phyloP scores from a whole-genome alignment of 148 eudicot species.

The Fallopia convolvulus region DNA sequence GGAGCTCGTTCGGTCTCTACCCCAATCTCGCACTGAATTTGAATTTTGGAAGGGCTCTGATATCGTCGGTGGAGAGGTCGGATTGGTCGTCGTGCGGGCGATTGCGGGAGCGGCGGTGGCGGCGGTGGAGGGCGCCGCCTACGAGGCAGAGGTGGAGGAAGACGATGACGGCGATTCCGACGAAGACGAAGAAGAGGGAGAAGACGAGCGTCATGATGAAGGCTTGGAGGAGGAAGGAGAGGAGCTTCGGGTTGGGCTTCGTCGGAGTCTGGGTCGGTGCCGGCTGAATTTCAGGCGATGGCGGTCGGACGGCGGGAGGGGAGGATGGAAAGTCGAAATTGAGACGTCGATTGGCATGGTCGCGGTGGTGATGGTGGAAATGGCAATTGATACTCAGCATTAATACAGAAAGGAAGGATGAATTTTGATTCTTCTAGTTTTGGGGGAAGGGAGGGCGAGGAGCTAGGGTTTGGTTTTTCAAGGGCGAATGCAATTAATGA shows the following conservation, averaged over 20 bases:
- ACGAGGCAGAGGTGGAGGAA: conserved; percentile 19
- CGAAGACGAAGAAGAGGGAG: conserved; percentile 17
- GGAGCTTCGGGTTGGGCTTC: conserved; percentile 12
- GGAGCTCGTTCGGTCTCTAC: not conserved
- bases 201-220: conserved; percentile 15
- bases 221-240: conserved; percentile 15
- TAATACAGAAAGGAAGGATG: not conserved
- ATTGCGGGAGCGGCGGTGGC: conserved; percentile 7
- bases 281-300: not conserved
- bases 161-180: conserved; percentile 18
- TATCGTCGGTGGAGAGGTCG: conserved; percentile 4
- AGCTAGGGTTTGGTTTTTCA: conserved; percentile 5
- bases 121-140: conserved; percentile 18
- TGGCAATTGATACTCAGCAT: conserved; percentile 15
- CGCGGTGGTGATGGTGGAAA: not conserved
- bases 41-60: too few relatives aligned
- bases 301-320: not conserved
- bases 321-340: not conserved
- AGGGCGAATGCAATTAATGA: not conserved
- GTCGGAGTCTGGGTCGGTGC: not conserved
- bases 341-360: conserved; percentile 1
- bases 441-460: not conserved
- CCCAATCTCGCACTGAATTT: too few relatives aligned
- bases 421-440: not conserved
- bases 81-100: not conserved